Percentiles rank a stretch among this genome's conserved stretches.
These are phyloP conservation scores for bread wheat (Triticum aestivum) DNA, from an alignment of 176 grass and related monocot species.

Conservation along the genomic window DNA sequence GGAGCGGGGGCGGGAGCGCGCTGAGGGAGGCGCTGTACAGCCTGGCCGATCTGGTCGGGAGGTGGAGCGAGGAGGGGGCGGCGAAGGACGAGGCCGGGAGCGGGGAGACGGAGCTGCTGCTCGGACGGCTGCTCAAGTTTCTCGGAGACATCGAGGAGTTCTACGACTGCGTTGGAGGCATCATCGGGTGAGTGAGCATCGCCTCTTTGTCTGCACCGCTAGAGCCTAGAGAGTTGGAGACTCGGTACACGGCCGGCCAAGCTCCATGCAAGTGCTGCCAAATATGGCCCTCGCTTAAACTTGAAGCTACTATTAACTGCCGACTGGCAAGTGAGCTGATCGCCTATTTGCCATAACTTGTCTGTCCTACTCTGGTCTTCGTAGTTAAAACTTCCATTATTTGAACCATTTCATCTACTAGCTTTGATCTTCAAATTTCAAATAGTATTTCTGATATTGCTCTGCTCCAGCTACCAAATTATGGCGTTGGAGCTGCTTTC, in stretches of 20 bases:
- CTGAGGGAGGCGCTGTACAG: constrained; percentile 66
- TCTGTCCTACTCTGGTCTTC: not conserved
- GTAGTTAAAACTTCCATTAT: not conserved
- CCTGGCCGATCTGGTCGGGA: constrained; percentile 66
- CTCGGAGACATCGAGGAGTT: constrained; percentile 73
- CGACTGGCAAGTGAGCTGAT: not conserved
- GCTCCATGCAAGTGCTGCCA: constrained; percentile 10
- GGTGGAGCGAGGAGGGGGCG: constrained; percentile 57
- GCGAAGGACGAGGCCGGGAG: constrained; percentile 21
- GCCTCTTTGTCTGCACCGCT: not conserved
- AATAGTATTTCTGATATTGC: not conserved
- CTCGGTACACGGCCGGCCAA: not conserved
- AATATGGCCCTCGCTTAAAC: not conserved
- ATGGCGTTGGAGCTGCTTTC: constrained; percentile 72
- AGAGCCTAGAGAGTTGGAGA: not conserved
- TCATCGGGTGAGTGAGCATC: constrained; percentile 89
- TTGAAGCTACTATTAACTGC: constrained; percentile 8
- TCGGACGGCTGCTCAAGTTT: constrained; percentile 66
- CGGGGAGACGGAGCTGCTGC: constrained; percentile 43
- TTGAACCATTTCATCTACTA: not conserved
- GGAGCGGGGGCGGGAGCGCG: constrained; percentile 29
- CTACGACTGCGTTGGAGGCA: constrained; percentile 91
- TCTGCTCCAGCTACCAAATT: constrained; percentile 74
- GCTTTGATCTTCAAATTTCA: constrained; percentile 7
- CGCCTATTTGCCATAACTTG: not conserved